Percentiles rank a stretch among this genome's conserved stretches.
phyloP scores from a whole-genome alignment of 2,329 filamentous ascomycete species.

The Trichoderma sp. region DNA sequence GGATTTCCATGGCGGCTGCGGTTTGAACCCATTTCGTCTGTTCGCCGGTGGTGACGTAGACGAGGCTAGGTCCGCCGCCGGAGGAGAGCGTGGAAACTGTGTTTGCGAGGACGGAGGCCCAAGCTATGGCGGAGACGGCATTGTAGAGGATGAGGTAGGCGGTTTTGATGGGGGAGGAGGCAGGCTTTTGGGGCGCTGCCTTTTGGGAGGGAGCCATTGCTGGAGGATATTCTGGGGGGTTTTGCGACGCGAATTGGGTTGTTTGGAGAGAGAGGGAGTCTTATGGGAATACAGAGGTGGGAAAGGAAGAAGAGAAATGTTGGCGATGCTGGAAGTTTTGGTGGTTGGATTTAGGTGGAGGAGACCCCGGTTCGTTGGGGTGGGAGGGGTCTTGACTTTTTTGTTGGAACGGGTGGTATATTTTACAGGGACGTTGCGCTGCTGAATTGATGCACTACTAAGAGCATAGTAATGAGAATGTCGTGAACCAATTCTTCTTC shows the following conservation, averaged over 20 bases:
- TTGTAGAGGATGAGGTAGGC: constrained; percentile 88
- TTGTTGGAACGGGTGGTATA: background rate
- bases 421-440: background rate
- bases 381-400: background rate
- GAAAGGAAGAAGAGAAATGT: background rate
- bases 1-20: constrained; percentile 76
- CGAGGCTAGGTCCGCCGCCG: constrained; percentile 58
- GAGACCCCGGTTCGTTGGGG: background rate
- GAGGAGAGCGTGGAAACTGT: constrained; percentile 57
- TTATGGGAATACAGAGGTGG: background rate
- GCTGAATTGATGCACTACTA: background rate
- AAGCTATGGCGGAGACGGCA: constrained; percentile 71
- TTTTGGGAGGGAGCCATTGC: background rate
- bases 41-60: constrained; percentile 63
- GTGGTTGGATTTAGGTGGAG: constrained; percentile 10
- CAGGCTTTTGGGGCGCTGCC: constrained; percentile 24
- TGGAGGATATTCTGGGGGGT: background rate
- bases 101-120: constrained; percentile 74
- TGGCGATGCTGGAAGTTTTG: constrained; percentile 14
- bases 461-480: background rate
- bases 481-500: background rate
- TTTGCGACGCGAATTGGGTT: background rate
- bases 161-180: constrained; percentile 46
- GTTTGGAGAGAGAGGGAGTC: no score
- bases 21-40: constrained; percentile 83